Conservation (phyloP, 192 early-diverging fungal species). For the Linnemannia hyalina region DNA sequence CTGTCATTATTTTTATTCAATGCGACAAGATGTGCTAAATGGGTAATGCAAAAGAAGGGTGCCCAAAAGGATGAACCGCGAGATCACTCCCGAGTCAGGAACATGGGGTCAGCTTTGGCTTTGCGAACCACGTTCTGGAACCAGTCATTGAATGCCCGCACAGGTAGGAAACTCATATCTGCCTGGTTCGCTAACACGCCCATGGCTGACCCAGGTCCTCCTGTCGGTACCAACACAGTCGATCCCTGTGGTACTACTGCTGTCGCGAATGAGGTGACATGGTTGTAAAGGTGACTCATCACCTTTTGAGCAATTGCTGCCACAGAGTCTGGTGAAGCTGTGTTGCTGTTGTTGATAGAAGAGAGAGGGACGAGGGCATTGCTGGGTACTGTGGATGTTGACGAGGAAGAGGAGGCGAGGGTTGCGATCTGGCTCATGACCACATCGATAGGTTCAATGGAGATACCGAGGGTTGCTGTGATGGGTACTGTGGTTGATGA, state of each 20-base stretch:
- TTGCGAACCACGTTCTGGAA: conserved; percentile 82
- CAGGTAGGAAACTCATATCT: conserved; percentile 64
- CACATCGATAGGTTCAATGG: conserved; percentile 86
- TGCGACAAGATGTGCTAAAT: too few relatives aligned
- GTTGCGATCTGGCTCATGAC: conserved; percentile 74
- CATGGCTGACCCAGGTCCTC: conserved; percentile 58
- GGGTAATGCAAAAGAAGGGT: too few relatives aligned
- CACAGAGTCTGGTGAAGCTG: conserved; percentile 59
- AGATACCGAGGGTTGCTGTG: conserved; percentile 88
- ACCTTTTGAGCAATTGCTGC: conserved; percentile 70
- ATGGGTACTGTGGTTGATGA: conserved; percentile 34
- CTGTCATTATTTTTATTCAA: too few relatives aligned
- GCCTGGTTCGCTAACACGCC: conserved; percentile 22
- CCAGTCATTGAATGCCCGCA: conserved; percentile 86
- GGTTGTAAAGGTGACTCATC: conserved; percentile 80
- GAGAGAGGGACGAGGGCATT: conserved; percentile 48
- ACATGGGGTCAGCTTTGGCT: conserved; percentile 77
- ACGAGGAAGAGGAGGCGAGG: conserved; percentile 37
- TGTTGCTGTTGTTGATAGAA: not conserved
- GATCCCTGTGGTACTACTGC: conserved; percentile 67
- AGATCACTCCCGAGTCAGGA: conserved; percentile 38
- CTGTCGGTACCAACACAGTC: conserved; percentile 66
- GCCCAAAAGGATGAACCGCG: too few relatives aligned
- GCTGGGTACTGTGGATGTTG: conserved; percentile 5
- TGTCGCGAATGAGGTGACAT: conserved; percentile 77